These are phyloP conservation scores for Oryza officinalis DNA, from an alignment of 176 grass and related monocot species.

Conservation along the genomic window DNA sequence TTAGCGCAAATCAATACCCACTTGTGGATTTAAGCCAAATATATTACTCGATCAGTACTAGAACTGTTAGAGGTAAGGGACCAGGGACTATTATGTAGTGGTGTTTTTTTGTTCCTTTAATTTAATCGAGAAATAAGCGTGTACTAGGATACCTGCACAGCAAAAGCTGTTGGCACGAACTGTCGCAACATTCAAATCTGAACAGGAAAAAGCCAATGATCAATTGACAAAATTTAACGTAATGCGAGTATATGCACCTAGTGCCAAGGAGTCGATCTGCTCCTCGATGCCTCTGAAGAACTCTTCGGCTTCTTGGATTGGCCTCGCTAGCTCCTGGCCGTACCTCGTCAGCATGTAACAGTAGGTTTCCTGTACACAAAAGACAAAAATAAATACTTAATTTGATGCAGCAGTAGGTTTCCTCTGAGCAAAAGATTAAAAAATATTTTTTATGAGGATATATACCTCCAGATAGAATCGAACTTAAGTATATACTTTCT, in stretches of 20 bases:
- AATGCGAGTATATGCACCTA: constrained; percentile 40
- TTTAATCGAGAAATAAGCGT: too few relatives aligned
- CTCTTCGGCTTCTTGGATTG: constrained; percentile 69
- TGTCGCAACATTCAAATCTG: not conserved
- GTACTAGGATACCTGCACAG: not conserved
- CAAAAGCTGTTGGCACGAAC: not conserved
- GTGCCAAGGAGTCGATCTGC: constrained; percentile 60
- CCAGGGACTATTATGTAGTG: too few relatives aligned
- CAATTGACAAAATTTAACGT: not conserved
- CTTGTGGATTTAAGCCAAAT: too few relatives aligned
- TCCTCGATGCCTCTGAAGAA: constrained; percentile 72
- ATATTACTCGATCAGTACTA: too few relatives aligned
- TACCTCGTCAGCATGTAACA: constrained; percentile 61
- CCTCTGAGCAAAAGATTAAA: not conserved
- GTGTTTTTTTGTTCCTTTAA: too few relatives aligned
- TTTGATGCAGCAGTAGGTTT: too few relatives aligned
- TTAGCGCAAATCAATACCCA: too few relatives aligned
- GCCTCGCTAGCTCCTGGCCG: constrained; percentile 63
- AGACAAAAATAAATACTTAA: not conserved
- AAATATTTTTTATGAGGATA: too few relatives aligned
- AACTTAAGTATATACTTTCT: too few relatives aligned
- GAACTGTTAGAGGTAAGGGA: too few relatives aligned
- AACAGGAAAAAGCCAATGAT: not conserved
- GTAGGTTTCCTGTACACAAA: constrained; percentile 23
- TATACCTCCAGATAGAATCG: too few relatives aligned